These are phyloP conservation scores for Xylaria sp. DNA, from an alignment of 2,329 filamentous ascomycete species.

Conservation along the genomic window DNA sequence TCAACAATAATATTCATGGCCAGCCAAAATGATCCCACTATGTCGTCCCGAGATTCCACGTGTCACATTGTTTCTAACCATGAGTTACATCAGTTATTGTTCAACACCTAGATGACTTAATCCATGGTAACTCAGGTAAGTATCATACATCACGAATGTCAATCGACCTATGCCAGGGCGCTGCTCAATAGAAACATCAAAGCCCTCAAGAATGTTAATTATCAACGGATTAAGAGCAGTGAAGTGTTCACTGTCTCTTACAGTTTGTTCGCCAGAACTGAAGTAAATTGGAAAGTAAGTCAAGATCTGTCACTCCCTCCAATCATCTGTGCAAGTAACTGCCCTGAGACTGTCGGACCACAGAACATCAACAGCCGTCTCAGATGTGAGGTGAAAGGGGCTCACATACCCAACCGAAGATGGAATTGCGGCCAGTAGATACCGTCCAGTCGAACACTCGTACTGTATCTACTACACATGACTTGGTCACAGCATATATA, in stretches of 20 bases:
- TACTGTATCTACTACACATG: constrained; percentile 1
- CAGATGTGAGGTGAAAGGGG: neutral
- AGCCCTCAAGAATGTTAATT: neutral
- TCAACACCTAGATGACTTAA: neutral
- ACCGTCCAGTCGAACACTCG: constrained; percentile 2
- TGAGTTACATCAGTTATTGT: neutral
- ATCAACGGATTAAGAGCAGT: neutral
- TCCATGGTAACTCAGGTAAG: neutral
- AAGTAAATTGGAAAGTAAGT: neutral
- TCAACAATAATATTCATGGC: constrained; percentile 5
- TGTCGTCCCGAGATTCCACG: constrained; percentile 15
- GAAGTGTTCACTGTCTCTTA: neutral
- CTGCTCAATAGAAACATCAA: neutral
- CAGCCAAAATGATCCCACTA: constrained; percentile 22
- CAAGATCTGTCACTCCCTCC: neutral
- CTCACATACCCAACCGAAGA: neutral
- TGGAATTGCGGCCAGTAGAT: neutral
- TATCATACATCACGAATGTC: neutral
- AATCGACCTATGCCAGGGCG: neutral
- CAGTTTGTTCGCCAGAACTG: neutral
- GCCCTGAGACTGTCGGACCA: neutral
- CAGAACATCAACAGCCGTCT: neutral
- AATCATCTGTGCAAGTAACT: neutral
- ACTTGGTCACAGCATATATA: constrained; percentile 9
- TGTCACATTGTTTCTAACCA: constrained; percentile 10